Percentiles rank a stretch among this genome's conserved stretches.
Evolutionary conservation across 2,329 filamentous ascomycete genomes (phyloP).

Genomic region (Curvularia sp.): DNA sequence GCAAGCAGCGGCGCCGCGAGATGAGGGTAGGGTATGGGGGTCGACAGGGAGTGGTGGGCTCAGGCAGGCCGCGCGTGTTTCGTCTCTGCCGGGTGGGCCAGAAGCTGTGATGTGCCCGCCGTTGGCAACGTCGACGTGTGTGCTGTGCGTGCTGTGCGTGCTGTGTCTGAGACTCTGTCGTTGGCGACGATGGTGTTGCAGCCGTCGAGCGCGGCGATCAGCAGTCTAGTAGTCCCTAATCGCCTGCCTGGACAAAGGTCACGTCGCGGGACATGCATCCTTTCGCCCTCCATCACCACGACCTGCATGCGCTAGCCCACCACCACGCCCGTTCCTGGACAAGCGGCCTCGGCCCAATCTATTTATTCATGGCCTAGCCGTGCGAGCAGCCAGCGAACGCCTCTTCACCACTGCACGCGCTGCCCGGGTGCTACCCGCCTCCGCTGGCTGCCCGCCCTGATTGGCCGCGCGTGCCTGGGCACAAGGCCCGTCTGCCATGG

Average conservation of each 20-base stretch:
- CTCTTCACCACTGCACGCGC: not conserved
- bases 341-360: constrained; percentile 25
- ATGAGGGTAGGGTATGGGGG: constrained; percentile 17
- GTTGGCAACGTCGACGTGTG: constrained; percentile 10
- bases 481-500: constrained; percentile 12
- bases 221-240: constrained; percentile 1
- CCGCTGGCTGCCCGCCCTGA: not conserved
- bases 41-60: constrained; percentile 24
- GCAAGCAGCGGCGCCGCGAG: constrained; percentile 6
- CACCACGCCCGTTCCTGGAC: constrained; percentile 16
- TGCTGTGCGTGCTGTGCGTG: no score
- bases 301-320: not conserved
- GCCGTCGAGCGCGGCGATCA: not conserved
- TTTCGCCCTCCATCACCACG: not conserved
- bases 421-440: constrained; percentile 2
- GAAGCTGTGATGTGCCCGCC: constrained; percentile 20
- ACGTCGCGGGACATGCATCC: constrained; percentile 1
- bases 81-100: constrained; percentile 27
- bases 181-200: constrained; percentile 12
- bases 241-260: not conserved
- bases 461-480: constrained; percentile 17
- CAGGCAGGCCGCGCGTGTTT: constrained; percentile 27
- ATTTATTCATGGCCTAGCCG: constrained; percentile 25
- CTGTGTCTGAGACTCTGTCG: no score
- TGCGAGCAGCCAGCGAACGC: constrained; percentile 13